phyloP scores from a whole-genome alignment of 306 rosid genomes.

The Vigna trinervia region DNA sequence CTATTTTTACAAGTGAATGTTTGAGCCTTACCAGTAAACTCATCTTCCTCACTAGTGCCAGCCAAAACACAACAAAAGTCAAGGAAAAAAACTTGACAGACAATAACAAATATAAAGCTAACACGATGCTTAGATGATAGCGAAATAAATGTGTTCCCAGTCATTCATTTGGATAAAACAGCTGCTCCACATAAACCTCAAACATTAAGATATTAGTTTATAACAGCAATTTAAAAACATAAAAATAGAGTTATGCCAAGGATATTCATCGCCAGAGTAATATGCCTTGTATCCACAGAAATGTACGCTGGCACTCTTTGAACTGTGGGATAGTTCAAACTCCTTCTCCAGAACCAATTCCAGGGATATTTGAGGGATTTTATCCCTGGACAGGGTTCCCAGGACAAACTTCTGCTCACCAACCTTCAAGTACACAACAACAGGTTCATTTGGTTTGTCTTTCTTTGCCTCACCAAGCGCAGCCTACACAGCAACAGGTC shows the following conservation, averaged over 20 bases:
- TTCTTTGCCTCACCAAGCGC: constrained; percentile 77
- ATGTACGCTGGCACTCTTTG: constrained; percentile 68
- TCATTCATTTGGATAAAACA: neutral
- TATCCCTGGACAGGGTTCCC: constrained; percentile 67
- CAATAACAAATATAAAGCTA: neutral
- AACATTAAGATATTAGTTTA: neutral
- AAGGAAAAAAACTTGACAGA: constrained; percentile 46
- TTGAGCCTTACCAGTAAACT: constrained; percentile 52
- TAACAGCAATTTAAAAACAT: neutral
- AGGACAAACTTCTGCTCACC: constrained; percentile 72
- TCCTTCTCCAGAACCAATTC: constrained; percentile 84
- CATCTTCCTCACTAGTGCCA: constrained; percentile 54
- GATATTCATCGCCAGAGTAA: constrained; percentile 59
- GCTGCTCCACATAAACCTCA: neutral
- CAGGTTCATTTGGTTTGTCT: constrained; percentile 59
- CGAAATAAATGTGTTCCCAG: neutral
- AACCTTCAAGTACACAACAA: constrained; percentile 55
- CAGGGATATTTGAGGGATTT: constrained; percentile 71
- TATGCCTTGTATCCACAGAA: constrained; percentile 72
- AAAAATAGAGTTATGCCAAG: constrained; percentile 41
- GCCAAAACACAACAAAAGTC: constrained; percentile 45
- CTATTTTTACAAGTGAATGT: neutral
- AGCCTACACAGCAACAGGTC: constrained; percentile 51
- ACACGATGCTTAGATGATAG: neutral
- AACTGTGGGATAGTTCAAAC: constrained; percentile 84